A percentile compares a stretch with the other conserved stretches of the same genome.
Evolutionary conservation across 2,329 filamentous ascomycete species (phyloP).

Genomic region (Stromatinia cepivora): DNA sequence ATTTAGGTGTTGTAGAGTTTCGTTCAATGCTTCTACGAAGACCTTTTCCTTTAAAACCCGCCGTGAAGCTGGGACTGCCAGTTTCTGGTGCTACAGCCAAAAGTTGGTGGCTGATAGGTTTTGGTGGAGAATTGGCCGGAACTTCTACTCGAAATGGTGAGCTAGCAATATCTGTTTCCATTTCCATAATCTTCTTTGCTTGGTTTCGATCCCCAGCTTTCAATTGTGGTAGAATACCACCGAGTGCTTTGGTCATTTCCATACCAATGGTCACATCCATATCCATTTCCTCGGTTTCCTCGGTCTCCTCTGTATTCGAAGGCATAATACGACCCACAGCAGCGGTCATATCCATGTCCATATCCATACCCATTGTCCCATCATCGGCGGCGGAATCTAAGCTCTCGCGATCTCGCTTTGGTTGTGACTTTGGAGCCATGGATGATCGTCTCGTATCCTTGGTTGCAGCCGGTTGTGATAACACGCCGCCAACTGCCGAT

Average conservation of each 20-base stretch:
- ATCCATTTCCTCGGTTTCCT: slow-evolving; percentile 40
- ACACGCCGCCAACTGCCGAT: slow-evolving; percentile 59
- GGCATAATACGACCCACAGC: slow-evolving; percentile 49
- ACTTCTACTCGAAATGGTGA: slow-evolving; percentile 46
- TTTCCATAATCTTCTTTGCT: slow-evolving; percentile 59
- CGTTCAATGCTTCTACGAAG: slow-evolving; percentile 51
- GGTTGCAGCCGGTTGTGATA: slow-evolving; percentile 44
- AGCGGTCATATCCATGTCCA: slow-evolving; percentile 43
- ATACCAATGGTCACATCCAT: slow-evolving; percentile 51
- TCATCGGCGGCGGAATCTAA: slow-evolving; percentile 35
- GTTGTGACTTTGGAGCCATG: slow-evolving; percentile 24
- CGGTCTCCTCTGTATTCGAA: slow-evolving; percentile 47
- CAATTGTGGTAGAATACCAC: slow-evolving; percentile 51
- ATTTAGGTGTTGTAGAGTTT: slow-evolving; percentile 44
- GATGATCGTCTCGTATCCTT: slow-evolving; percentile 34
- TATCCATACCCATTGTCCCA: slow-evolving; percentile 37
- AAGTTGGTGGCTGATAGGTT: slow-evolving; percentile 40
- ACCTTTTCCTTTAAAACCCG: slow-evolving; percentile 50
- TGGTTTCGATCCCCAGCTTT: slow-evolving; percentile 47
- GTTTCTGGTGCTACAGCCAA: slow-evolving; percentile 48
- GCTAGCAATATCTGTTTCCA: slow-evolving; percentile 52
- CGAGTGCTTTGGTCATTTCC: slow-evolving; percentile 64
- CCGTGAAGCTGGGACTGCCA: slow-evolving; percentile 57
- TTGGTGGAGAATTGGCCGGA: slow-evolving; percentile 44
- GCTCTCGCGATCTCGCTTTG: slow-evolving; percentile 43